Base-by-base conservation (phyloP, 257 asterid species). In the Solanum ahanhuiri region DNA sequence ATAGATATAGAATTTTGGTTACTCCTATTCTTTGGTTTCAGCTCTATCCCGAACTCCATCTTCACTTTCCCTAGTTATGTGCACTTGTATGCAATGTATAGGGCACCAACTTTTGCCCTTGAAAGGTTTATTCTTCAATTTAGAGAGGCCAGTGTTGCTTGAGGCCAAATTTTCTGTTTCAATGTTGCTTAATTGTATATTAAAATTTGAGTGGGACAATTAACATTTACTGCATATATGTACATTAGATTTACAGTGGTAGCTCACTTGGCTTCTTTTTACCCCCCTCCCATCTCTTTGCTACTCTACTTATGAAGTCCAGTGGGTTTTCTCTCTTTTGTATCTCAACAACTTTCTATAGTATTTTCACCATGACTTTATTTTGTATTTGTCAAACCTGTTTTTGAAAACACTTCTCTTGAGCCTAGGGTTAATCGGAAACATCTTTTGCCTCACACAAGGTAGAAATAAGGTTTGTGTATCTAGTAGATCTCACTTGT, bases 1-100 rank as follows among this genome's bases (percentile, higher is more conserved):
- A 67, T 87, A 88, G 91, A 43, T 58, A 22, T 87, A 89, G 89
- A 60, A 85, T 75, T 85, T 67, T 83, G 31, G 8, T 31, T n/a
- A 28, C 82, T 84, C 18, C 85, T 7, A 84, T 85, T 86, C 63
- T 48, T 48, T 12, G 67, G 51, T 45, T 85, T 54, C 11, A 81
- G 43, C 81, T 66, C 23, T 15, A 43, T 28, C 83, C 28, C 60
- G 39, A 77, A 45, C 67, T 79, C 67, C 84, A 17, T 81, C 23
- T 48, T 79, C 15, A 45, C 39, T 79, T 79, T 45, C 30, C 43
- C 1, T 81, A 28, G 43, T 81, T 81, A 30, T 81, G n/a, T 81
- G 58, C 58, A 75, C 82, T 72, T 22, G 82, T 73, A 73, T 73
- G 63, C 41, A 28, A 45, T 81, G 67, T 51, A 81, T 81, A 81